Percentiles rank a stretch among this genome's conserved stretches.
These are phyloP conservation scores for Teratosphaeria viscida DNA, from an alignment of 2,329 filamentous ascomycete genomes.

Conservation along the genomic window DNA sequence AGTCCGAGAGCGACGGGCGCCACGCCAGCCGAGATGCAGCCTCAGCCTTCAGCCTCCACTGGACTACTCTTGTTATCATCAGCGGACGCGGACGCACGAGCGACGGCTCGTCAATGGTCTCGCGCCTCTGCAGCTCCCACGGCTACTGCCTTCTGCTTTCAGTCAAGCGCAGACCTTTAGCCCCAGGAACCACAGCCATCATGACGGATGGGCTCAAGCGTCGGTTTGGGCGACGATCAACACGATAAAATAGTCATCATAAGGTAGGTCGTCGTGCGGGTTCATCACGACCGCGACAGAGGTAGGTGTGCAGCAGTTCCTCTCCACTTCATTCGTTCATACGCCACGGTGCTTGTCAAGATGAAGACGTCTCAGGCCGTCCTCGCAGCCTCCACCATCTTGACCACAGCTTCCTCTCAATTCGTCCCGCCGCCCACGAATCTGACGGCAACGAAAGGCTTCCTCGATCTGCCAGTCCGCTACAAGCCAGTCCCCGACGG, in stretches of 20 bases:
- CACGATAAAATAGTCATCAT: neutral
- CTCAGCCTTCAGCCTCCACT: neutral
- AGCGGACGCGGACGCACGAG: neutral
- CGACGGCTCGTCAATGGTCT: neutral
- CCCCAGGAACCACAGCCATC: neutral
- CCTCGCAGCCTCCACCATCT: neutral
- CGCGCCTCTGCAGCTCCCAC: neutral
- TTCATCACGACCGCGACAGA: neutral
- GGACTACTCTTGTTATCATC: neutral
- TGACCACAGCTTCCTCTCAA: constrained; percentile 22
- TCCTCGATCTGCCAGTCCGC: constrained; percentile 42
- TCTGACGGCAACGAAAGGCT: constrained; percentile 33
- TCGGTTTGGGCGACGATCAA: neutral
- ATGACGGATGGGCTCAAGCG: neutral
- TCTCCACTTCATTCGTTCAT: neutral
- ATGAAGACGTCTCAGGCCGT: neutral
- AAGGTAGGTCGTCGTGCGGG: neutral
- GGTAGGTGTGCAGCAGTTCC: neutral
- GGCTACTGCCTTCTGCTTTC: neutral
- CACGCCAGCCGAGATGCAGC: neutral
- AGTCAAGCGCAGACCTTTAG: neutral
- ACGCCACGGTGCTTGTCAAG: neutral
- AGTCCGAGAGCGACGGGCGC: neutral
- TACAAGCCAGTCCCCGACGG: constrained; percentile 48
- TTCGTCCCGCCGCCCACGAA: constrained; percentile 38